Evolutionary conservation across 495 filamentous ascomycete species (phyloP).

Genomic region (Penicillium riverlandense): DNA sequence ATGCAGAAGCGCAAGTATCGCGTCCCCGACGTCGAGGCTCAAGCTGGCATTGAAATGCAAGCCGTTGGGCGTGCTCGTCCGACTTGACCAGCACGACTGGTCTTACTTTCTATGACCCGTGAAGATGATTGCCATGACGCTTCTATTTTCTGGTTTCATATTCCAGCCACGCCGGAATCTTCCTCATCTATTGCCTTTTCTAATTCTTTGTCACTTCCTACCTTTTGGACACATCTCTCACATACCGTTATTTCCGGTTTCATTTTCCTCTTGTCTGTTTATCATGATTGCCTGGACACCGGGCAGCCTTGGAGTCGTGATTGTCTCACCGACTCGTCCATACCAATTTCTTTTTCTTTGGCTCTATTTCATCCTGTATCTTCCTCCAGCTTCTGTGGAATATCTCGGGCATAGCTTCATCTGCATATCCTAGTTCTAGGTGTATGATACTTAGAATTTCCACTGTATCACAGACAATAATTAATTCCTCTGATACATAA

Average conservation of each 20-base stretch:
- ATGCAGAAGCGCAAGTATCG: slow-evolving; percentile 49
- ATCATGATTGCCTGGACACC: not conserved
- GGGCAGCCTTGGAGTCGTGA: too few relatives aligned
- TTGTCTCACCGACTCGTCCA: too few relatives aligned
- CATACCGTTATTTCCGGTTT: too few relatives aligned
- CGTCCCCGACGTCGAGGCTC: slow-evolving; percentile 43
- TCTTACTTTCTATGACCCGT: slow-evolving; percentile 11
- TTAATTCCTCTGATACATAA: not conserved
- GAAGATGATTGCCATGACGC: slow-evolving; percentile 11
- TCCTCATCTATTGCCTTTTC: slow-evolving; percentile 9
- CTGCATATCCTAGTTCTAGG: not conserved
- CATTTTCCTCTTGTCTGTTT: slow-evolving; percentile 2
- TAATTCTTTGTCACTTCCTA: slow-evolving; percentile 3
- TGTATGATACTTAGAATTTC: not conserved
- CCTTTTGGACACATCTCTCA: too few relatives aligned
- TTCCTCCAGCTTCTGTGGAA: not conserved
- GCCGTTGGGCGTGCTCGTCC: slow-evolving; percentile 29
- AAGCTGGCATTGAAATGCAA: slow-evolving; percentile 56
- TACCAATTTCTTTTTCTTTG: not conserved
- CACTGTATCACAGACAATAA: too few relatives aligned
- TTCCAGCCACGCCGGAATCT: slow-evolving; percentile 2
- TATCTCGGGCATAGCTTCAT: not conserved
- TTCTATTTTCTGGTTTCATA: slow-evolving; percentile 5
- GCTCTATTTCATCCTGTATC: slow-evolving; percentile 2
- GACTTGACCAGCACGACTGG: slow-evolving; percentile 4